phyloP scores from a whole-genome alignment of 1,284 basidiomycete species.

The Agroathelia rolfsii region DNA sequence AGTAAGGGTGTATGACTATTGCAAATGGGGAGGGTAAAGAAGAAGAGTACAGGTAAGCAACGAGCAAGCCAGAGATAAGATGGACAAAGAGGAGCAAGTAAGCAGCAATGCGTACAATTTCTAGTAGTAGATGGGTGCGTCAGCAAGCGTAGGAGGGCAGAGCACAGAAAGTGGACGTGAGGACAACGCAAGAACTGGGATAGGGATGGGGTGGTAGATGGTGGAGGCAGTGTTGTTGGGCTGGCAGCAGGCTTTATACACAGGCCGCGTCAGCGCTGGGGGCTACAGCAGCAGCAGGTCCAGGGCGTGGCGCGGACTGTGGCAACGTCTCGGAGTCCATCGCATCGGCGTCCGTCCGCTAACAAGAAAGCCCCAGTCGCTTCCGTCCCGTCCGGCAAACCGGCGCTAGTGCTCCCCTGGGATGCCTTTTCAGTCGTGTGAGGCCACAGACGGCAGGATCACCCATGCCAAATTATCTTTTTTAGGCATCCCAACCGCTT shows the following conservation, averaged over 20 bases:
- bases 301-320: too few relatives aligned
- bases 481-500: too few relatives aligned
- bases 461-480: too few relatives aligned
- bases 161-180: conserved; percentile 11
- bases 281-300: too few relatives aligned
- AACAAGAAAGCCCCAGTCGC: conserved; percentile 2
- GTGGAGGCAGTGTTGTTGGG: too few relatives aligned
- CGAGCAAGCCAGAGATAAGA: conserved; percentile 8
- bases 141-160: conserved; percentile 9
- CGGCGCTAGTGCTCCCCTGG: background rate
- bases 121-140: conserved; percentile 9
- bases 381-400: background rate
- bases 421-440: conserved; percentile 11
- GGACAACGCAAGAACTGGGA: conserved; percentile 11
- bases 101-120: conserved; percentile 3
- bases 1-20: conserved; percentile 7
- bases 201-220: conserved; percentile 19
- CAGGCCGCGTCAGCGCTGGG: conserved; percentile 30
- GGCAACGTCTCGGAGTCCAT: too few relatives aligned
- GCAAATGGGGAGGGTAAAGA: conserved; percentile 3
- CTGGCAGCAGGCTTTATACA: too few relatives aligned
- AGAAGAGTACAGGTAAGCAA: conserved; percentile 9
- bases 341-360: too few relatives aligned
- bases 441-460: conserved; percentile 18
- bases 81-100: conserved; percentile 10